Conservation (phyloP, 2,329 filamentous ascomycete species). For the Alternaria gansuensis region DNA sequence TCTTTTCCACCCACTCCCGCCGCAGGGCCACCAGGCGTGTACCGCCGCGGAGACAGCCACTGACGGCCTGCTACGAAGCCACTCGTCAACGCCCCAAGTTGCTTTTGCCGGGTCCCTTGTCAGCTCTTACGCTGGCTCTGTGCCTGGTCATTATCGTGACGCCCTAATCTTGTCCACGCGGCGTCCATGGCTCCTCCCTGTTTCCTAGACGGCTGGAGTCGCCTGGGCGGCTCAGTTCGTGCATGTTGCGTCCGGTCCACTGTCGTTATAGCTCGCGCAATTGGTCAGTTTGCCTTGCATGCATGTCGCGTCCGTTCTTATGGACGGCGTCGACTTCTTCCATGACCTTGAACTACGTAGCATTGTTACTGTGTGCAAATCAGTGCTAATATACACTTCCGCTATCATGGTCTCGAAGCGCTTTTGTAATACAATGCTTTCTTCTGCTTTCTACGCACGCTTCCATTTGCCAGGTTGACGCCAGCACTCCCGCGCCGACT, state of each 20-base stretch:
- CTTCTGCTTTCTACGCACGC: slow-evolving; percentile 8
- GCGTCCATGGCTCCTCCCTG: slow-evolving; percentile 35
- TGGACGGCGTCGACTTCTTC: slow-evolving; percentile 30
- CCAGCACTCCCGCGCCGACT: slow-evolving; percentile 8
- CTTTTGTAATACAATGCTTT: slow-evolving; percentile 5
- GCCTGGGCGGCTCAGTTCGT: slow-evolving; percentile 26
- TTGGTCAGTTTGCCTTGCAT: slow-evolving; percentile 26
- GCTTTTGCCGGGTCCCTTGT: slow-evolving; percentile 25
- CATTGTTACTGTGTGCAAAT: slow-evolving; percentile 8
- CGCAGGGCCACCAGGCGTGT: slow-evolving; percentile 21
- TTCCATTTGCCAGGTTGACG: slow-evolving; percentile 9
- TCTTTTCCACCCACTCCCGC: slow-evolving; percentile 20
- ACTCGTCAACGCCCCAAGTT: slow-evolving; percentile 12
- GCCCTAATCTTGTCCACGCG: slow-evolving; percentile 38
- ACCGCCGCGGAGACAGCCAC: slow-evolving; percentile 15
- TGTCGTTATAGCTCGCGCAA: slow-evolving; percentile 10
- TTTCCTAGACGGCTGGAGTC: slow-evolving; percentile 17
- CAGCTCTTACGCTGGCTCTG: slow-evolving; percentile 15
- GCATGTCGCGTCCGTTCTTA: slow-evolving; percentile 22
- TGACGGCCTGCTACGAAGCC: slow-evolving; percentile 8
- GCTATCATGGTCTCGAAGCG: slow-evolving; percentile 7
- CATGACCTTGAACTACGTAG: slow-evolving; percentile 25
- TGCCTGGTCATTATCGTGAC: slow-evolving; percentile 30
- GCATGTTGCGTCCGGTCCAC: slow-evolving; percentile 26
- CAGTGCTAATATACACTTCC: slow-evolving; percentile 10